A percentile compares a stretch with the other conserved stretches of the same genome.
Evolutionary conservation across 176 grass and related monocot species (phyloP).

Genomic region (Echinochloa phyllopogon): DNA sequence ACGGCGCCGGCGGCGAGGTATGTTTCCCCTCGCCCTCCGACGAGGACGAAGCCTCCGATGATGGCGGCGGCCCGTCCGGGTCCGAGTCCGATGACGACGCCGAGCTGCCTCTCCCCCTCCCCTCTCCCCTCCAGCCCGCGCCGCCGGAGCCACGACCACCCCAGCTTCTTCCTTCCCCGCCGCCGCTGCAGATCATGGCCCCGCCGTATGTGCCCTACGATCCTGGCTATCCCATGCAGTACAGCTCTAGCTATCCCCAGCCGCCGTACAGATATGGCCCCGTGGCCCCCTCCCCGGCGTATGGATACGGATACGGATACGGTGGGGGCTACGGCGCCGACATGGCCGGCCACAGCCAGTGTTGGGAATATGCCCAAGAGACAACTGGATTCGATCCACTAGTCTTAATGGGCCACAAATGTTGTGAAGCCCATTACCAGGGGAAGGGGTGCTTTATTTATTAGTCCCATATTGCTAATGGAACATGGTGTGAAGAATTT

Average conservation of each 20-base stretch:
- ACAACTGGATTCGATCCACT: too few relatives aligned
- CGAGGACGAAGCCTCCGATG: neutral
- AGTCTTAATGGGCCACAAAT: too few relatives aligned
- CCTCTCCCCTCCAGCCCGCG: constrained; percentile 7
- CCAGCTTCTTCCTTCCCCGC: neutral
- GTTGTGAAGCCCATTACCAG: too few relatives aligned
- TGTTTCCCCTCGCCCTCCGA: neutral
- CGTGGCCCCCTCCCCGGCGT: neutral
- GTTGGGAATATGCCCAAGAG: too few relatives aligned
- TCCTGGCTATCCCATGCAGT: neutral
- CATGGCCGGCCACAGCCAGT: neutral
- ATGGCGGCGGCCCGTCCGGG: constrained; percentile 14
- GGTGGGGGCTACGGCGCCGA: constrained; percentile 6
- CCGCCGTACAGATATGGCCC: constrained; percentile 24
- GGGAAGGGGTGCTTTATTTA: too few relatives aligned
- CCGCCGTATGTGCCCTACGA: neutral
- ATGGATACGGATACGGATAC: neutral
- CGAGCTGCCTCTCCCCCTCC: neutral
- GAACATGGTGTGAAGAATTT: too few relatives aligned
- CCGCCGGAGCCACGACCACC: neutral
- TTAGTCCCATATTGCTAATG: too few relatives aligned
- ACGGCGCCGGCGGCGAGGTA: constrained; percentile 27
- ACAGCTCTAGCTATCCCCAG: neutral
- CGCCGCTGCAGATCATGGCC: too few relatives aligned
- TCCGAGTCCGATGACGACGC: constrained; percentile 51